Percentiles rank a stretch among this genome's conserved stretches.
These are phyloP conservation scores for Colletotrichum melonis DNA, from an alignment of 2,329 filamentous ascomycete species.

Conservation along the genomic window DNA sequence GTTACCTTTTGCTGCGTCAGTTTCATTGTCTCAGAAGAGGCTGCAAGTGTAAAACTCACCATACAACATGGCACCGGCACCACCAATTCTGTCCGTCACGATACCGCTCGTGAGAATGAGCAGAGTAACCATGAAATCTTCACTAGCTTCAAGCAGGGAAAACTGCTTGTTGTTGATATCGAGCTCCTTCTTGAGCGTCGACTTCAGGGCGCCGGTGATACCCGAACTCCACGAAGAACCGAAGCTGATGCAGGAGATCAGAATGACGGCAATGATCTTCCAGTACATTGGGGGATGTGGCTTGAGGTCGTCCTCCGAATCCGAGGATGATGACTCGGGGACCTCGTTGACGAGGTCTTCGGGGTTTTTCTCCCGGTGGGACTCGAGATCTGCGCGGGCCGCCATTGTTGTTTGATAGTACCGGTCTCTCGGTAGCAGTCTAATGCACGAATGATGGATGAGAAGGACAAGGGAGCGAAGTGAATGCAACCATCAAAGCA, in stretches of 20 bases:
- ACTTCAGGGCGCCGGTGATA: constrained; percentile 71
- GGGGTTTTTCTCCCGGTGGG: constrained; percentile 19
- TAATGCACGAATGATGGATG: neutral
- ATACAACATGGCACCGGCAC: constrained; percentile 55
- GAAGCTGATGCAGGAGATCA: constrained; percentile 67
- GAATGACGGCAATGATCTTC: constrained; percentile 52
- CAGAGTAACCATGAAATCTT: constrained; percentile 71
- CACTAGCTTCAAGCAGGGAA: constrained; percentile 68
- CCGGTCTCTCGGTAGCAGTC: neutral
- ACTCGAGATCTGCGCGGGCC: constrained; percentile 23
- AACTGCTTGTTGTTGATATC: constrained; percentile 70
- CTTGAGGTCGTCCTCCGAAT: neutral
- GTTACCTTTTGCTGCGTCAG: constrained; percentile 58
- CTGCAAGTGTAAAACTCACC: neutral
- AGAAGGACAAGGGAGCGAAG: neutral
- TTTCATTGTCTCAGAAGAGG: neutral
- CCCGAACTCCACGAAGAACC: constrained; percentile 70
- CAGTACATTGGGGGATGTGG: constrained; percentile 26
- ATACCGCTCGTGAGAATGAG: constrained; percentile 66
- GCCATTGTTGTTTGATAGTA: neutral
- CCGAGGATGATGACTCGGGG: constrained; percentile 5
- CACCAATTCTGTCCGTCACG: constrained; percentile 68
- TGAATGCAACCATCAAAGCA: neutral
- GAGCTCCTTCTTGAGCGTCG: constrained; percentile 69
- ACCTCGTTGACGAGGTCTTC: constrained; percentile 24